Evolutionary conservation across 306 rosid genomes (phyloP).

Genomic region (Fragaria nilgerrensis): DNA sequence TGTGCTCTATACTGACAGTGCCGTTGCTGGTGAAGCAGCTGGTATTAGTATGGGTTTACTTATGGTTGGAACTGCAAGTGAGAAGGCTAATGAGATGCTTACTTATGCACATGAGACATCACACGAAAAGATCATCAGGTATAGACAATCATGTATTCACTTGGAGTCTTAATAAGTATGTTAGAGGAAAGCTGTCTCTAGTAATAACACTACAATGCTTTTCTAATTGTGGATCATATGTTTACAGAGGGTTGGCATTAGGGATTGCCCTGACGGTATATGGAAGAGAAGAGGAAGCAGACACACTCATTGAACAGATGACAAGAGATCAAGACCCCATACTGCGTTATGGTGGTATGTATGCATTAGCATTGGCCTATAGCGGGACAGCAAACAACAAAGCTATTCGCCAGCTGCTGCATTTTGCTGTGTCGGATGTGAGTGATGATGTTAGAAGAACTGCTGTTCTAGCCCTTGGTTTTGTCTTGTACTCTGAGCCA

Average conservation of each 20-base stretch:
- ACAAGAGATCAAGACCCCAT: conserved; percentile 96
- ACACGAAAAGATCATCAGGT: conserved; percentile 92
- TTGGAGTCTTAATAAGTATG: not conserved
- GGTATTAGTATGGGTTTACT: conserved; percentile 98
- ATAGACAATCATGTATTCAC: conserved; percentile 16
- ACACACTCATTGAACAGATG: conserved; percentile 96
- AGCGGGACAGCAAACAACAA: conserved; percentile 96
- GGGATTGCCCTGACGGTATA: conserved; percentile 96
- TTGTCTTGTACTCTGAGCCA: conserved; percentile 95
- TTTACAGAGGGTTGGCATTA: conserved; percentile 78
- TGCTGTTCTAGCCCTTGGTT: conserved; percentile 96
- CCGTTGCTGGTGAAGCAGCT: conserved; percentile 99
- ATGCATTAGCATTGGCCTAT: conserved; percentile 94
- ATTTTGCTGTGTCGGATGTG: conserved; percentile 98
- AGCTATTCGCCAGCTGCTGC: conserved; percentile 91
- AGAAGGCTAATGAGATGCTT: conserved; percentile 96
- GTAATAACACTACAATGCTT: not conserved
- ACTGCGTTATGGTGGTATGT: conserved; percentile 97
- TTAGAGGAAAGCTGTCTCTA: not conserved
- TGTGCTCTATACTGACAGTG: conserved; percentile 90
- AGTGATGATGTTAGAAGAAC: conserved; percentile 99
- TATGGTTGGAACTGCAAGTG: conserved; percentile 98
- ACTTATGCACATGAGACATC: conserved; percentile 96
- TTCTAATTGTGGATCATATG: conserved; percentile 12
- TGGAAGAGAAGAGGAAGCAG: conserved; percentile 98